Evolutionary conservation across 1,284 basidiomycete genomes (phyloP).

Genomic region (Chalciporus piperatoides): DNA sequence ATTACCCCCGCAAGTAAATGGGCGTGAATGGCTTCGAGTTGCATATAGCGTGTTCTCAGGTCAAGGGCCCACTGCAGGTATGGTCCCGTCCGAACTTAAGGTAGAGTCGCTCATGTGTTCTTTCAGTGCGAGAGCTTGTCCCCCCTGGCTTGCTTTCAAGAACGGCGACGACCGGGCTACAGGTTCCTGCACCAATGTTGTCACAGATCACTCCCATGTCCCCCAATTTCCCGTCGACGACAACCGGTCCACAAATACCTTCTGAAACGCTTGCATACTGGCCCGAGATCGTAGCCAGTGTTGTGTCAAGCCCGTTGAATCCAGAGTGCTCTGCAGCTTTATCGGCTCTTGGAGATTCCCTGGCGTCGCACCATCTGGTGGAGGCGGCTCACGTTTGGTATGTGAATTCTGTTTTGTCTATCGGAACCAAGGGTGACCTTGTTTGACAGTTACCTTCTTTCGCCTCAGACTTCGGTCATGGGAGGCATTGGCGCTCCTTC

Average conservation of each 20-base stretch:
- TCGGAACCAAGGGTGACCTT: slow-evolving; percentile 9
- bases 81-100: slow-evolving; percentile 21
- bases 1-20: slow-evolving; percentile 36
- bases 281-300: slow-evolving; percentile 85
- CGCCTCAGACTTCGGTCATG: slow-evolving; percentile 76
- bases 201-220: slow-evolving; percentile 56
- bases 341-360: slow-evolving; percentile 83
- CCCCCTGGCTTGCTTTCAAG: slow-evolving; percentile 55
- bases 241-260: slow-evolving; percentile 46
- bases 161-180: slow-evolving; percentile 33
- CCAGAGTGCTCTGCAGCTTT: slow-evolving; percentile 70
- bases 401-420: slow-evolving; percentile 10
- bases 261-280: slow-evolving; percentile 66
- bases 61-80: slow-evolving; percentile 72
- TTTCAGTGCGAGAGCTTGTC: slow-evolving; percentile 71
- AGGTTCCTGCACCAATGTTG: slow-evolving; percentile 36
- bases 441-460: slow-evolving; percentile 74
- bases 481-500: slow-evolving; percentile 64
- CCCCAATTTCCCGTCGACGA: slow-evolving; percentile 53
- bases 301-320: slow-evolving; percentile 71
- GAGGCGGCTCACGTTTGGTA: slow-evolving; percentile 94
- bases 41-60: slow-evolving; percentile 88
- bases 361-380: slow-evolving; percentile 67
- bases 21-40: slow-evolving; percentile 72
- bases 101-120: slow-evolving; percentile 5